A percentile compares a stretch with the other conserved stretches of the same genome.
Evolutionary conservation across 2,329 filamentous ascomycete genomes (phyloP).

Genomic region (Aspergillus sp.): DNA sequence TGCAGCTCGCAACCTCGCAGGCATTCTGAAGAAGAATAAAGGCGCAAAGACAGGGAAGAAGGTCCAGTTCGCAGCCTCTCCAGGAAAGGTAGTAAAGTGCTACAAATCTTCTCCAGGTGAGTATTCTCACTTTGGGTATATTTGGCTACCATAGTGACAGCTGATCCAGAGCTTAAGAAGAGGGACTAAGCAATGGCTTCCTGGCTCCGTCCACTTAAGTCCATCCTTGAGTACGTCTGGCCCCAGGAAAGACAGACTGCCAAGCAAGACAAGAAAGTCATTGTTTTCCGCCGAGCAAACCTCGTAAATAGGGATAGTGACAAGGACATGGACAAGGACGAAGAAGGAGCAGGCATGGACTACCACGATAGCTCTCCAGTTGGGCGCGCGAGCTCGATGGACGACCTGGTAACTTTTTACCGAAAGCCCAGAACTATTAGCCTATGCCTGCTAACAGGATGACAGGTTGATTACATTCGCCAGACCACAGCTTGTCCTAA

Average conservation of each 20-base stretch:
- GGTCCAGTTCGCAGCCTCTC: neutral
- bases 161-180: neutral
- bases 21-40: neutral
- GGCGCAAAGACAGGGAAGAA: neutral
- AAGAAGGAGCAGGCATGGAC: neutral
- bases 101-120: neutral
- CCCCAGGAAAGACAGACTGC: neutral
- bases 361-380: neutral
- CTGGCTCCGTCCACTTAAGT: neutral
- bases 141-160: neutral
- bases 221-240: neutral
- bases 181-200: neutral
- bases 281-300: neutral
- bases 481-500: conserved; percentile 19
- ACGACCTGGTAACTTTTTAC: conserved; percentile 15
- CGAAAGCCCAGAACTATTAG: neutral
- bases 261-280: neutral
- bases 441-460: neutral
- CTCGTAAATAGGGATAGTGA: neutral
- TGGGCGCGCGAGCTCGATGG: neutral
- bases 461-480: conserved; percentile 19
- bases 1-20: neutral
- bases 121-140: neutral
- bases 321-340: neutral
- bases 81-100: neutral